Evolutionary conservation across 192 early-diverging fungal species (phyloP), one percentile per base, ranked within the genome.

Genomic region (Entomortierella beljakovae): DNA sequence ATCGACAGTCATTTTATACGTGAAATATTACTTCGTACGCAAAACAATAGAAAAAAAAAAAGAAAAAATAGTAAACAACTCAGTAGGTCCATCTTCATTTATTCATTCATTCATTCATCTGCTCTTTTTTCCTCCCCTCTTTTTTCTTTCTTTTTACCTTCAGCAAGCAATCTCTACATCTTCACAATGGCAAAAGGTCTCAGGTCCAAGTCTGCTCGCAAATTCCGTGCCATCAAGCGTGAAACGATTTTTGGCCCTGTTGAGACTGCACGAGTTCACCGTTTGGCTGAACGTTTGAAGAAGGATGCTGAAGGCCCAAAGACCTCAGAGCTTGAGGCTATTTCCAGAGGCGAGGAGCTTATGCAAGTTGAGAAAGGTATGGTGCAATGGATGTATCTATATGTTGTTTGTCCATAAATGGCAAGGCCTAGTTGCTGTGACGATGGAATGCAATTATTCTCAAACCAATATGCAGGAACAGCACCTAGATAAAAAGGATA

Each of bases 191-290:
- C 83, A 9, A 84, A 84, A 51, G 58, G 81, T 70, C 53, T 86
- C 33, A 83, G 84, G 51, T 83, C 77, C 15, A 86, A 86, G 57
- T 80, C 80, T 29, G 83, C 83, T 57, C 80, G 84, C 61, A 83
- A 76, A 28, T 86, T 80, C 65, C 84, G 84, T 61, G 87, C 87
- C 29, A 85, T 90, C 64, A 89, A 88, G 80, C 87, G 89, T 59
- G 73, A 86, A 43, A 70, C 58, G 8, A 52, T 90, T 29, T 90
- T 88, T 48, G 76, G 74, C 38, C 83, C 88, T 54, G 85, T 88
- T 34, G 88, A 89, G 57, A 81, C 81, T 62, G 82, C 81, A 23
- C 86, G 88, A 50, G 58, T 83, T 5, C 66, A 70, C 31, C 81
- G 88, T 53, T 60, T 89, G 42, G 49, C 75, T 31, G 75, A 79